phyloP scores from a whole-genome alignment of 2,329 filamentous ascomycete species.

The Curvularia hawaiiensis region DNA sequence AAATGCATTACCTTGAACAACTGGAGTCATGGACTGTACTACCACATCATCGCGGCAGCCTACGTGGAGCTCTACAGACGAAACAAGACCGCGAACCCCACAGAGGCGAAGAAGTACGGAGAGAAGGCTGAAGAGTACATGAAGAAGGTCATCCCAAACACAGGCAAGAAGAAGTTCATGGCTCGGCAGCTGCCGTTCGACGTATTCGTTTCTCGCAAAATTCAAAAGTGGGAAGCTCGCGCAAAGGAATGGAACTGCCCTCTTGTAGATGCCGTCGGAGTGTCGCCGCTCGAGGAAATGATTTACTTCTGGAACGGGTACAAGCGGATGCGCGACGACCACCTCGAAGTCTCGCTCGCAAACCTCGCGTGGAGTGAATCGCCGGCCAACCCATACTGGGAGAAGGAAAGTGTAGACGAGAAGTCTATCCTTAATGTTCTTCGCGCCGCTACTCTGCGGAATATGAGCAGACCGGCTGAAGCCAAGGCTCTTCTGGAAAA shows the following conservation, averaged over 20 bases:
- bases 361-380: slow-evolving; percentile 72
- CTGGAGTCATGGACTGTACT: slow-evolving; percentile 90
- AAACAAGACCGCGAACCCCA: slow-evolving; percentile 46
- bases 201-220: slow-evolving; percentile 79
- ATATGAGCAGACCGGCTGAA: slow-evolving; percentile 65
- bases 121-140: slow-evolving; percentile 69
- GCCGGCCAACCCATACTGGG: slow-evolving; percentile 55
- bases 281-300: slow-evolving; percentile 87
- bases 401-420: slow-evolving; percentile 62
- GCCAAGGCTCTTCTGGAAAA: slow-evolving; percentile 68
- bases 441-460: slow-evolving; percentile 68
- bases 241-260: slow-evolving; percentile 67
- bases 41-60: slow-evolving; percentile 80
- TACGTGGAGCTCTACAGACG: slow-evolving; percentile 83
- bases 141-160: slow-evolving; percentile 71
- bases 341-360: slow-evolving; percentile 67
- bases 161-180: slow-evolving; percentile 90
- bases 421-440: slow-evolving; percentile 70
- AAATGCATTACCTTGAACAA: slow-evolving; percentile 64
- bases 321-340: slow-evolving; percentile 73
- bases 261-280: slow-evolving; percentile 79
- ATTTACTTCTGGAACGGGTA: slow-evolving; percentile 91
- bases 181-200: slow-evolving; percentile 89
- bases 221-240: slow-evolving; percentile 85
- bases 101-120: slow-evolving; percentile 53